Conservation (phyloP, 1,284 basidiomycete species). For the Mycosarcoma maydis region DNA sequence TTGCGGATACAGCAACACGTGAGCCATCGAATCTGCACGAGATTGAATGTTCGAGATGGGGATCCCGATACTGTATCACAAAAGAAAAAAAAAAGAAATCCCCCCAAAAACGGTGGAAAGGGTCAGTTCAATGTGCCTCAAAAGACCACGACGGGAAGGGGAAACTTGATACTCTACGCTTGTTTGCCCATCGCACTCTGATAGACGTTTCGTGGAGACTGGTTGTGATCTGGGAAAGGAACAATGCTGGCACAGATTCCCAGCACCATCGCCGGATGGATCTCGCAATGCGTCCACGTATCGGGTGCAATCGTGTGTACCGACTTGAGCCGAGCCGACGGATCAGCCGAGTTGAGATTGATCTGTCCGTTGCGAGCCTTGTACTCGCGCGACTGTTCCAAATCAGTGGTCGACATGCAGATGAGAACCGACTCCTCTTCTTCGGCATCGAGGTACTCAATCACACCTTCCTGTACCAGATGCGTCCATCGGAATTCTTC, state of each 20-base stretch:
- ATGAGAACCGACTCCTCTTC: conserved; percentile 99
- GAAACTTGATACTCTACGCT: too few relatives aligned
- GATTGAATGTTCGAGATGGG: conserved; percentile 97
- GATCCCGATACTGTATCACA: conserved; percentile 72
- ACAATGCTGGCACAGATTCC: conserved; percentile 99
- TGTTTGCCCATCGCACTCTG: conserved; percentile 95
- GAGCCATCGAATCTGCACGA: conserved; percentile 74
- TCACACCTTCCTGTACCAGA: conserved; percentile 84
- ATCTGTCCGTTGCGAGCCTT: conserved; percentile 71
- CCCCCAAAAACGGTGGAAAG: too few relatives aligned
- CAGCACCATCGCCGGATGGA: conserved; percentile 98
- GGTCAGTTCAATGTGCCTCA: too few relatives aligned
- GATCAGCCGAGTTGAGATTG: conserved; percentile 78
- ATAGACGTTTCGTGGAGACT: conserved; percentile 99
- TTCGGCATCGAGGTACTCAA: conserved; percentile 96
- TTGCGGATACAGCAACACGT: conserved; percentile 98
- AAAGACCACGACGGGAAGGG: too few relatives aligned
- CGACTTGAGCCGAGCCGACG: conserved; percentile 79
- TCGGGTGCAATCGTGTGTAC: conserved; percentile 58
- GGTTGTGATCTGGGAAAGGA: conserved; percentile 99
- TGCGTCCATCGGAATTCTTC: conserved; percentile 79
- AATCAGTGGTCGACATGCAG: conserved; percentile 95
- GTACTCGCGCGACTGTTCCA: conserved; percentile 74
- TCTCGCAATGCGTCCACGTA: conserved; percentile 97
- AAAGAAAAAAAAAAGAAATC: background rate